Base-by-base conservation (phyloP, 345 rosid genomes). In the Brassica juncea region DNA sequence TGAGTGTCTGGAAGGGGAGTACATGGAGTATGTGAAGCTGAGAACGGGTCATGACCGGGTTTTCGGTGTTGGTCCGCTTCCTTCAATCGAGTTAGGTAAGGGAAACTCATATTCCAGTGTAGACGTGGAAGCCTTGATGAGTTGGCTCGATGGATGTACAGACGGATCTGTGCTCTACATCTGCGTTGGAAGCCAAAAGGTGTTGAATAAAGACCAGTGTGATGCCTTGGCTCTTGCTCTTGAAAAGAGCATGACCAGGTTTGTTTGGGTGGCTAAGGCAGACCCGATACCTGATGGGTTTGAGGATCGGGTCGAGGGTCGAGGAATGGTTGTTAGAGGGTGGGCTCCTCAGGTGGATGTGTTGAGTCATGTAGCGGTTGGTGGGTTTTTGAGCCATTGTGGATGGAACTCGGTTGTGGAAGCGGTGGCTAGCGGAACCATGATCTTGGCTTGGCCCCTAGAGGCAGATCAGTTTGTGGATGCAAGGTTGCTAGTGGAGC, bases 111-210 rank as follows among this genome's bases (percentile, higher is more conserved):
- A 58, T 11, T 10, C 70, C 12, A 61, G 12, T 28, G 16, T 61
- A 58, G 62, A 19, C 30, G 30, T 10, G 5, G 11, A 58, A 55
- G 16, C 65, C 65, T 67, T 84, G 44, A 31, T 86, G 15, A 49
- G 42, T 4, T 90, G 92, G 92, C 89, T 90, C 1, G 88, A 90
- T 12, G 80, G 77, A 15, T 86, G 90, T 63, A 84, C 88, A 0
- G 78, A 84, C 31, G 84, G 77, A 11, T 89, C 91, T 0, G 93
- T 92, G 54, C 58, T 88, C 1, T 92, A 92, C 63, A 87, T 90
- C 9, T 85, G 90, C 77, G 89, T 86, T 57, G 97, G 97, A 75
- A 90, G 93, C 75, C 90, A 86, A 58, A 85, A 80, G 72, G 34
- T 66, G 54, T 44, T 90, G 84, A 71, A 7, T 0, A 75, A 65